A percentile compares a stretch with the other conserved stretches of the same genome.
Evolutionary conservation across 129 eudicot genomes (phyloP).

Genomic region (Flaveria trinervia): DNA sequence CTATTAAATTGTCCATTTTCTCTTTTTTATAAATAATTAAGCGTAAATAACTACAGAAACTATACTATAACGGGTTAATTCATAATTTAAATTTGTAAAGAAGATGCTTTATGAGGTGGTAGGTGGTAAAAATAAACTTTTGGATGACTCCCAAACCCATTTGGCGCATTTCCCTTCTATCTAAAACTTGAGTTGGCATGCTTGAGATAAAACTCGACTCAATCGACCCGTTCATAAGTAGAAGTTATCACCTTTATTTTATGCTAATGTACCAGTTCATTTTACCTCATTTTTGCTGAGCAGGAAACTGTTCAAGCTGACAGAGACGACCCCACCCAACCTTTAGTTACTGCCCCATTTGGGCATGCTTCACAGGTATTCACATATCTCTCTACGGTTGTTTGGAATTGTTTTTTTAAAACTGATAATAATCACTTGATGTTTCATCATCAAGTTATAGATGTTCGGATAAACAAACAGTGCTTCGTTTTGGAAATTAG

Average conservation of each 20-base stretch:
- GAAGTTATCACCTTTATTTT: neutral
- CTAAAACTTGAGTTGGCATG: neutral
- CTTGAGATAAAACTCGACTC: neutral
- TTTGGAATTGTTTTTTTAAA: neutral
- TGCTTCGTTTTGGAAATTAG: neutral
- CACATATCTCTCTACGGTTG: neutral
- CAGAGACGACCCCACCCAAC: slow-evolving; percentile 89
- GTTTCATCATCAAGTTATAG: neutral
- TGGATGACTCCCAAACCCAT: neutral
- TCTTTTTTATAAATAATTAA: neutral
- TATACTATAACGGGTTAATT: neutral
- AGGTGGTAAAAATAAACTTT: neutral
- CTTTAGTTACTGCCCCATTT: slow-evolving; percentile 96
- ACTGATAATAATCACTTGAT: neutral
- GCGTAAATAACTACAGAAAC: neutral
- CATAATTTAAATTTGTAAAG: neutral
- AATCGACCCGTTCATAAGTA: neutral
- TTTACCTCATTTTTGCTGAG: neutral
- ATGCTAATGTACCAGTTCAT: neutral
- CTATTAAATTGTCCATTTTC: neutral
- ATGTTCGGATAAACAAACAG: neutral
- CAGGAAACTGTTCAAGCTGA: slow-evolving; percentile 89
- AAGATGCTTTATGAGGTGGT: neutral
- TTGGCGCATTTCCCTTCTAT: neutral
- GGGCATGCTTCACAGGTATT: slow-evolving; percentile 99